Conservation (phyloP, 495 filamentous ascomycete genomes). For the Aspergillus asperescens region DNA sequence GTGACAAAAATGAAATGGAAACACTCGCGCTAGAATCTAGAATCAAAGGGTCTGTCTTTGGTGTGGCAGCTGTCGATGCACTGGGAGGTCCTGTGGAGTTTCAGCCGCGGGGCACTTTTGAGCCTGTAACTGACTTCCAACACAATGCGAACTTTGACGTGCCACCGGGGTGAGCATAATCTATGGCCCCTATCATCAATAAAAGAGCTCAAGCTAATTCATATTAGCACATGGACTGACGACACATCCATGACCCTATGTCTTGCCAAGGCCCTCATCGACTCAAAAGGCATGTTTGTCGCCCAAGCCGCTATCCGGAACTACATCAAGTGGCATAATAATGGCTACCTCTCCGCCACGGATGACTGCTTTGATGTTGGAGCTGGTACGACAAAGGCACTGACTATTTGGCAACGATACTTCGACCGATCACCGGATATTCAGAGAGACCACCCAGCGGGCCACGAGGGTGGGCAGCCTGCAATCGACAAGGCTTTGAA, state of each 20-base stretch:
- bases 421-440: background rate
- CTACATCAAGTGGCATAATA: constrained; percentile 34
- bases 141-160: background rate
- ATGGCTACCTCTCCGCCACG: background rate
- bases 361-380: background rate
- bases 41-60: constrained; percentile 37
- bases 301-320: constrained; percentile 27
- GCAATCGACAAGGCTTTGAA: constrained; percentile 1
- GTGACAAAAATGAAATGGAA: no score
- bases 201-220: background rate
- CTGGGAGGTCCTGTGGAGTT: constrained; percentile 47
- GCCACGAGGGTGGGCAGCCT: constrained; percentile 10
- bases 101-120: constrained; percentile 30
- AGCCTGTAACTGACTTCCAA: constrained; percentile 26
- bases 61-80: constrained; percentile 43
- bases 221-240: constrained; percentile 23
- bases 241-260: constrained; percentile 47
- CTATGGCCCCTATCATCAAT: background rate
- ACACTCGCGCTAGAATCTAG: background rate
- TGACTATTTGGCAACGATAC: constrained; percentile 30
- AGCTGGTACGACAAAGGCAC: constrained; percentile 29
- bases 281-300: constrained; percentile 24
- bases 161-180: background rate
- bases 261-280: constrained; percentile 38
- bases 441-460: background rate